A percentile compares a stretch with the other conserved stretches of the same genome.
phyloP scores from a whole-genome alignment of 768 basidiomycete species.

The Lepiota venenata region DNA sequence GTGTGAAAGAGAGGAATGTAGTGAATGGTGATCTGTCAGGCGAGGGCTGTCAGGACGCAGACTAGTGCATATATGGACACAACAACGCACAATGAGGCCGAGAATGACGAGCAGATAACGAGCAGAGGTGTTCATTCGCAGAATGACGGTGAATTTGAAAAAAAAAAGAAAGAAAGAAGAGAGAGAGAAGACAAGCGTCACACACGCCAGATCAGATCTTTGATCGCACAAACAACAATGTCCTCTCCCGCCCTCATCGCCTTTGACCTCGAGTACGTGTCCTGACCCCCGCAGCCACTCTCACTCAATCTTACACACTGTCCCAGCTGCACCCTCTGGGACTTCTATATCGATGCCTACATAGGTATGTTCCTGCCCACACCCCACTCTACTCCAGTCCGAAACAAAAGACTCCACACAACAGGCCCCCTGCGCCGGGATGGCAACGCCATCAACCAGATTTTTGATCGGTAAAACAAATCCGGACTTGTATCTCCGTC shows the following conservation, averaged over 20 bases:
- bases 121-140: conserved; percentile 27
- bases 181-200: too few species aligned
- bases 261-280: conserved; percentile 74
- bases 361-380: conserved; percentile 33
- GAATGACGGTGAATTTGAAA: background rate
- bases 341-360: conserved; percentile 84
- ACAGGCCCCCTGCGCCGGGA: conserved; percentile 54
- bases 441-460: conserved; percentile 39
- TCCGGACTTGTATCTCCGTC: background rate
- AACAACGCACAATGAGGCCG: conserved; percentile 29
- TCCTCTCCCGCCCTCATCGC: conserved; percentile 58
- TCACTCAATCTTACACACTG: background rate
- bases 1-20: conserved; percentile 49
- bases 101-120: conserved; percentile 32
- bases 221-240: background rate
- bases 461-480: conserved; percentile 43
- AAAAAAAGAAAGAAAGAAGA: background rate
- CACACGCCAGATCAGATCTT: background rate
- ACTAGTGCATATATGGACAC: background rate
- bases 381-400: too few species aligned
- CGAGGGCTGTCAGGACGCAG: conserved; percentile 12
- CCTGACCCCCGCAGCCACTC: background rate
- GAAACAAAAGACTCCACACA: background rate
- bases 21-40: conserved; percentile 27
- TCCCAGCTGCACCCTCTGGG: conserved; percentile 79